Percentiles rank a stretch among this genome's conserved stretches.
Conservation (phyloP, 2,329 filamentous ascomycete species). For the Clarireedia hainanense region DNA sequence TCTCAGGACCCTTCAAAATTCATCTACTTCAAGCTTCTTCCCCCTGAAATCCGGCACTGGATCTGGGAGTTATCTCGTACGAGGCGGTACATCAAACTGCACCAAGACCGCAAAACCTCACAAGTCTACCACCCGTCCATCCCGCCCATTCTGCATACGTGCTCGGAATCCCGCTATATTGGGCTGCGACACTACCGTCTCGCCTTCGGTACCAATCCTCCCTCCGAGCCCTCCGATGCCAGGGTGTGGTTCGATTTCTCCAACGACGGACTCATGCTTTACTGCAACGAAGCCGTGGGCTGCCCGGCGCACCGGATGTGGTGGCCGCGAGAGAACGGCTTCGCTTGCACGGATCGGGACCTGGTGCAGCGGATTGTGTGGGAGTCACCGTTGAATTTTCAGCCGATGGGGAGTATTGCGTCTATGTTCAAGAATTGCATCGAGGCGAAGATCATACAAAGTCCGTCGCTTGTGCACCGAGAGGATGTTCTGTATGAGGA, state of each 20-base stretch:
- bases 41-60: neutral
- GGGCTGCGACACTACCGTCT: neutral
- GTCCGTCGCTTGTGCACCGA: neutral
- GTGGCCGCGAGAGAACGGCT: neutral
- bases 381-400: neutral
- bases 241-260: neutral
- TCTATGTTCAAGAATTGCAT: neutral
- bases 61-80: neutral
- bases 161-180: neutral
- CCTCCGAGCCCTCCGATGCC: neutral
- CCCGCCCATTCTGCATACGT: neutral
- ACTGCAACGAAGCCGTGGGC: neutral
- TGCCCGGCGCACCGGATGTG: neutral
- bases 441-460: neutral
- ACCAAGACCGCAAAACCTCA: neutral
- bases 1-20: neutral
- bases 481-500: neutral
- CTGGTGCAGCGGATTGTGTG: neutral
- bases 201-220: neutral
- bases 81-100: neutral
- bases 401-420: neutral
- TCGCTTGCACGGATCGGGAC: neutral
- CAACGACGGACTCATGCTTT: neutral
- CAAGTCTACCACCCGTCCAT: neutral
- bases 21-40: neutral